These are phyloP conservation scores for Ramaria sp. DNA, from an alignment of 768 basidiomycete species.

Conservation along the genomic window DNA sequence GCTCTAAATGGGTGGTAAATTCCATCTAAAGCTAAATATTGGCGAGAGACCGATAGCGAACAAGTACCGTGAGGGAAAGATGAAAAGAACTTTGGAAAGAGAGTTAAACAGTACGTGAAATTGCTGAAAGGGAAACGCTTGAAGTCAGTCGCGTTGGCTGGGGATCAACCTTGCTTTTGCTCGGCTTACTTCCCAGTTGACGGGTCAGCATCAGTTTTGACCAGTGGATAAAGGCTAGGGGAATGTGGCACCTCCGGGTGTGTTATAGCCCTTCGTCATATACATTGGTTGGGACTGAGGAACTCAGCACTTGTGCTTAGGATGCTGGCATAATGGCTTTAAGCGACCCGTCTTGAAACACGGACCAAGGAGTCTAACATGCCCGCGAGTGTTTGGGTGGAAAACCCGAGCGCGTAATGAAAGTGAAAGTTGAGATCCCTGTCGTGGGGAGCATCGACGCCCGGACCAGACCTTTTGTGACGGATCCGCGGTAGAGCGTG, in stretches of 20 bases:
- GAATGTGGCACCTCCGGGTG: slow-evolving; percentile 57
- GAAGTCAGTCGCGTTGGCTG: slow-evolving; percentile 52
- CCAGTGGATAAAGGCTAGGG: slow-evolving; percentile 42
- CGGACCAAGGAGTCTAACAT: slow-evolving; percentile 83
- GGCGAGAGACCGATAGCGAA: slow-evolving; percentile 77
- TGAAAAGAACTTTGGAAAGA: slow-evolving; percentile 76
- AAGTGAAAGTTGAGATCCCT: slow-evolving; percentile 54
- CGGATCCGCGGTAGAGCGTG: slow-evolving; percentile 71
- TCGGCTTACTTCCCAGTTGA: slow-evolving; percentile 42
- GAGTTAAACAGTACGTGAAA: slow-evolving; percentile 65
- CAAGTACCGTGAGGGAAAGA: slow-evolving; percentile 79
- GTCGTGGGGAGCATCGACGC: slow-evolving; percentile 62
- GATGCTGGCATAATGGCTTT: slow-evolving; percentile 73
- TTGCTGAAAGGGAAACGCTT: slow-evolving; percentile 72
- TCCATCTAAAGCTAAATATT: slow-evolving; percentile 81
- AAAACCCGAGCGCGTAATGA: slow-evolving; percentile 67
- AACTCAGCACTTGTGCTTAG: slow-evolving; percentile 60
- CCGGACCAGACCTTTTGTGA: slow-evolving; percentile 65
- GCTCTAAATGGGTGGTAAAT: slow-evolving; percentile 76
- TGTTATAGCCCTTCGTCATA: slow-evolving; percentile 26
- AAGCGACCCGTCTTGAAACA: slow-evolving; percentile 78
- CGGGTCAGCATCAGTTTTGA: slow-evolving; percentile 63
- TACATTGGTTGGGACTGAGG: slow-evolving; percentile 49
- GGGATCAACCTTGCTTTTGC: slow-evolving; percentile 44
- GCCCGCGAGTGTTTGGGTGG: slow-evolving; percentile 70